A percentile compares a stretch with the other conserved stretches of the same genome.
Conservation (phyloP, 352 stramenopile genomes). For the Blastocystis sp. region DNA sequence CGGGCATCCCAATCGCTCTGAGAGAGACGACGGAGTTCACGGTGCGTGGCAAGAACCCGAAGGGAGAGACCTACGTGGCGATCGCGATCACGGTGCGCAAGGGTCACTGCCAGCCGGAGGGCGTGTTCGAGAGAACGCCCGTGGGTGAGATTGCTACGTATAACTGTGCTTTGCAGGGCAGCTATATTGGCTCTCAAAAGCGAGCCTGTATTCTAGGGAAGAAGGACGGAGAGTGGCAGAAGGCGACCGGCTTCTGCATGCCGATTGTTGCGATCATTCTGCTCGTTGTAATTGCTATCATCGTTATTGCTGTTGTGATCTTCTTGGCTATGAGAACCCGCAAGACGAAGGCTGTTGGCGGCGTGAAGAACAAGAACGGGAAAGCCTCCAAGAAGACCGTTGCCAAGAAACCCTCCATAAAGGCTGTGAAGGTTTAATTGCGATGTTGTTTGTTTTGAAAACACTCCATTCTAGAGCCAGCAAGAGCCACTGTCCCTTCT, state of each 20-base stretch:
- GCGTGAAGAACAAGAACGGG: not conserved
- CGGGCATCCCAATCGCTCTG: no score
- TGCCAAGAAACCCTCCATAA: not conserved
- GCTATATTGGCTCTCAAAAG: constrained; percentile 21
- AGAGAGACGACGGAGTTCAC: not conserved
- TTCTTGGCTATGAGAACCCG: not conserved
- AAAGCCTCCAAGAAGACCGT: not conserved
- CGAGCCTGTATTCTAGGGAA: constrained; percentile 15
- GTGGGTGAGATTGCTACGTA: constrained; percentile 6
- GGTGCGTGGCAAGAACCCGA: constrained; percentile 32
- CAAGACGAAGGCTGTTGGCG: not conserved
- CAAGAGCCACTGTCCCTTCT: no score
- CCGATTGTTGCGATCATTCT: constrained; percentile 17
- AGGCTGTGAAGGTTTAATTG: not conserved
- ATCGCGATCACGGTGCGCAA: not conserved
- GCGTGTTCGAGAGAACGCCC: not conserved
- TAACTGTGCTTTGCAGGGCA: not conserved
- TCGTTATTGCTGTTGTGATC: not conserved
- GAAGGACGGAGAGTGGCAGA: constrained; percentile 32
- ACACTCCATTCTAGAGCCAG: not conserved
- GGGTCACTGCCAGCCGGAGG: constrained; percentile 11
- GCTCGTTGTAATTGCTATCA: not conserved
- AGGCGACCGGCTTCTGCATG: constrained; percentile 23
- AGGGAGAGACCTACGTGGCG: no score
- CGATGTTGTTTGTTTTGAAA: not conserved